These are phyloP conservation scores for Rhodosporidiobolus sp. DNA, from an alignment of 768 basidiomycete genomes.

Conservation along the genomic window DNA sequence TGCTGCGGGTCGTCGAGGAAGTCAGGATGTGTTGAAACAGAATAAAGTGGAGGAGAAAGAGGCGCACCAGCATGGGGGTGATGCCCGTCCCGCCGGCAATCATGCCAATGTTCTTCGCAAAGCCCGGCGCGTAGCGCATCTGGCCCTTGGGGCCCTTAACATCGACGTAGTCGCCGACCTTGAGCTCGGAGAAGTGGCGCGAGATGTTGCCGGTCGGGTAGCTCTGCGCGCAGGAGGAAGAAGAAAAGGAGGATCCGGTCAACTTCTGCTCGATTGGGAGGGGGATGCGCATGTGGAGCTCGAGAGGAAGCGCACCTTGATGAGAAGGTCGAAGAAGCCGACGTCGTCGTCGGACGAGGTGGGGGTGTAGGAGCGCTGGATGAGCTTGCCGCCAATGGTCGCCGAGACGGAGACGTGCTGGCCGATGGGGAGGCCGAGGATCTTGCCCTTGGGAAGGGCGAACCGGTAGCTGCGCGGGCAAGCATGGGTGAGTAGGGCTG, in stretches of 20 bases:
- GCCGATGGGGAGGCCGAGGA: conserved; percentile 90
- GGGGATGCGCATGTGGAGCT: background rate
- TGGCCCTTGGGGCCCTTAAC: conserved; percentile 96
- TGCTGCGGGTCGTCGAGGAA: conserved; percentile 52
- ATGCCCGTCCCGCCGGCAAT: conserved; percentile 98
- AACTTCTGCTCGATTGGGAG: background rate
- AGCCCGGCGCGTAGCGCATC: conserved; percentile 73
- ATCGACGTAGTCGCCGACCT: conserved; percentile 78
- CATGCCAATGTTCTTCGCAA: conserved; percentile 83
- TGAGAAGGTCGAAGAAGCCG: conserved; percentile 91
- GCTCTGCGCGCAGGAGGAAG: conserved; percentile 55
- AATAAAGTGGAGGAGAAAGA: background rate
- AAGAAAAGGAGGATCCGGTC: background rate
- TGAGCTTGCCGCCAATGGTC: conserved; percentile 82
- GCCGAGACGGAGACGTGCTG: conserved; percentile 93
- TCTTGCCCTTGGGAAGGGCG: conserved; percentile 68
- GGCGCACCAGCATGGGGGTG: conserved; percentile 78
- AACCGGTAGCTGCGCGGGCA: conserved; percentile 74
- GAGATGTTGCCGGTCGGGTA: conserved; percentile 99
- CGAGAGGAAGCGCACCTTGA: conserved; percentile 65
- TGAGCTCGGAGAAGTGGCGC: conserved; percentile 72
- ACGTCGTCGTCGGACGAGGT: conserved; percentile 84
- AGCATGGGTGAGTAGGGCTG: background rate
- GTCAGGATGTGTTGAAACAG: background rate
- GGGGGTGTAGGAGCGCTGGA: conserved; percentile 91